Conservation (phyloP, 768 basidiomycete species). For the Xerocomus brunneocitrinus region DNA sequence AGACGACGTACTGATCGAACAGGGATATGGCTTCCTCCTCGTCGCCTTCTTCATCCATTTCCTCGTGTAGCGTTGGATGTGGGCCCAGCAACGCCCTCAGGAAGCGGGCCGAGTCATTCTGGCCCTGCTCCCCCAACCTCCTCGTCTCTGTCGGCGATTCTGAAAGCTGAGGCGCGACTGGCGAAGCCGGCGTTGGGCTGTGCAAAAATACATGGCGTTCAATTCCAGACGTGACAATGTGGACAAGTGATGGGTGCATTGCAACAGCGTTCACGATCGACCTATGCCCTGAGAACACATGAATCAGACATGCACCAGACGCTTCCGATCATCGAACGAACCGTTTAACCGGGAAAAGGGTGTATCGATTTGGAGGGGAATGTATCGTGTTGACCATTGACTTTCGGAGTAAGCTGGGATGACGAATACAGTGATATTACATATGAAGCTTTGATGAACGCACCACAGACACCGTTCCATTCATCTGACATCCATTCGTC, state of each 20-base stretch:
- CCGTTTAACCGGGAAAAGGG: constrained; percentile 61
- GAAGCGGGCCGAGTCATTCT: constrained; percentile 35
- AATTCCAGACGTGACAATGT: constrained; percentile 67
- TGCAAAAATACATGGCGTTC: constrained; percentile 69
- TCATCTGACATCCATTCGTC: constrained; percentile 42
- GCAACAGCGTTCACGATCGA: constrained; percentile 74
- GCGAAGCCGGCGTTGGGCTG: constrained; percentile 57
- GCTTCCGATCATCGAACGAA: constrained; percentile 20
- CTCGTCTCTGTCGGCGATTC: constrained; percentile 48
- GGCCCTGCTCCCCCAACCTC: constrained; percentile 32
- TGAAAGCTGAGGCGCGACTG: constrained; percentile 41
- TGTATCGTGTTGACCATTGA: constrained; percentile 37
- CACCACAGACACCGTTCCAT: constrained; percentile 31
- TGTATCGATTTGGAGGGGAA: constrained; percentile 60
- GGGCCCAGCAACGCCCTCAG: constrained; percentile 32
- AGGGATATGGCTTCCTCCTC: constrained; percentile 55
- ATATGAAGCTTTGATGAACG: constrained; percentile 9
- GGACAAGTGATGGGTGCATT: constrained; percentile 67
- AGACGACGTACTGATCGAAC: constrained; percentile 65
- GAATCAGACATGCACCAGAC: neutral
- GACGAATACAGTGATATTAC: constrained; percentile 7
- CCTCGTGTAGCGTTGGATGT: constrained; percentile 27
- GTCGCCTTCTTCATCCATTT: constrained; percentile 28
- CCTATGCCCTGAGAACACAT: constrained; percentile 48
- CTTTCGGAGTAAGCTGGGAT: constrained; percentile 45